Evolutionary conservation across 2,329 filamentous ascomycete species (phyloP), one percentile per base, ranked within the genome.

Genomic region (Daldinia sp.): DNA sequence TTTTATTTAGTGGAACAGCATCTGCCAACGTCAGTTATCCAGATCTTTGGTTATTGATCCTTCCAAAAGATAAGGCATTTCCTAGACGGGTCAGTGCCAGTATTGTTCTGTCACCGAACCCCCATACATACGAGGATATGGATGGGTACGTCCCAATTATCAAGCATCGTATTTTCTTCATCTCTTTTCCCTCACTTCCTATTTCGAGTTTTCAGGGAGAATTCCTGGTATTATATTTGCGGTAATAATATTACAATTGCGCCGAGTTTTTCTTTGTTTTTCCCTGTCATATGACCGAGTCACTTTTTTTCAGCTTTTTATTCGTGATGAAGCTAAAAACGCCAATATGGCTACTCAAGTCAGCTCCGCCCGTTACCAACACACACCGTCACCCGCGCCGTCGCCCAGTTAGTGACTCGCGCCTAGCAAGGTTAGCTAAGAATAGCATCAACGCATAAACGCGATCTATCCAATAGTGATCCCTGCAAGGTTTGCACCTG

Each of bases 391-490:
- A 58, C 59, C 59, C 51, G 57, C 59, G 60, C 65, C 56, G 63
- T 64, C 37, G 48, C 51, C 55, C 23, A 64, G 63, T 63, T 71
- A 71, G 37, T 44, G 56, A 64, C 58, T 70, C 67, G 48, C 64
- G 63, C 54, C 60, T 41, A 41, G 20, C 33, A 60, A 62, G 39
- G 46, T 59, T 54, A 18, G 61, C 69, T 67, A 72, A 72, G 63
- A 72, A 72, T 72, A 72, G 67, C 55, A 71, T 35, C 53, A 63
- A 48, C 39, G 69, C 54, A 68, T 35, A 42, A 51, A 50, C 20
- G 30, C 37, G 66, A 64, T 57, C 68, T 56, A 65, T 59, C 62
- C 60, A 69, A 65, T 64, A 55, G 56, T 15, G 54, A 60, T 48
- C 69, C 65, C 55, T 72, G 69, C 37, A 41, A 64, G 50, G 37